Base-by-base conservation (phyloP, 2,329 filamentous ascomycete genomes). In the Stachybotrys chartarum region DNA sequence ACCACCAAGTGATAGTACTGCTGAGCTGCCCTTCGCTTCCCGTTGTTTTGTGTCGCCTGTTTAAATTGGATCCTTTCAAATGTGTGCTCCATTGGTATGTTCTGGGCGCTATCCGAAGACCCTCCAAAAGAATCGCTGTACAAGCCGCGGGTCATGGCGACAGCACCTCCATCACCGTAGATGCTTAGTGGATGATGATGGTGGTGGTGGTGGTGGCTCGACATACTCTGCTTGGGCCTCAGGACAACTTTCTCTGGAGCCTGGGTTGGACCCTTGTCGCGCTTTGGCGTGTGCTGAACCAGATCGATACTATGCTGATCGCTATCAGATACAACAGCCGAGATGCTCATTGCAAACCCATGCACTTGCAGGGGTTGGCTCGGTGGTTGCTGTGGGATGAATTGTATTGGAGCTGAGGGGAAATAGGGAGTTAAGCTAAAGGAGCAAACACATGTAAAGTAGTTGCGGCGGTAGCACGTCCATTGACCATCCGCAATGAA, bases 31-130 rank as follows among this genome's bases (percentile, higher is more conserved):
- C 92, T 80, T 61, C 92, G 81, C 70, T 96, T 96, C 50, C 91
- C 91, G 62, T 97, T 97, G 74, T 96, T 97, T 30, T 91, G 90
- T 0, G 91, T 96, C 1, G 92, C 91, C 60, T 90, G 90, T 70
- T 96, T 95, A 80, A 96, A 97, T 64, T 96, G 91, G 53, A 96
- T 94, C 11, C 92, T 85, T 67, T 96, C 91, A 67, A 95, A 97
- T 0, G 79, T 83, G 59, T 84, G 78, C 61, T 84, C 81, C 7
- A 74, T 79, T 6, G 78, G 75, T 16, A 73, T 71, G 66, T 51
- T 67, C 60, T 75, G 71, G 39, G 69, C 63, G 30, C 62, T 59
- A 1, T 62, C 55, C 32, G 67, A 65, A 31, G 60, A 54, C 30
- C 57, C 60, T 57, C 57, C 66, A 63, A 77, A 74, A 53, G 66